These are phyloP conservation scores for Ascochyta lentis DNA, from an alignment of 2,329 filamentous ascomycete species.

Conservation along the genomic window DNA sequence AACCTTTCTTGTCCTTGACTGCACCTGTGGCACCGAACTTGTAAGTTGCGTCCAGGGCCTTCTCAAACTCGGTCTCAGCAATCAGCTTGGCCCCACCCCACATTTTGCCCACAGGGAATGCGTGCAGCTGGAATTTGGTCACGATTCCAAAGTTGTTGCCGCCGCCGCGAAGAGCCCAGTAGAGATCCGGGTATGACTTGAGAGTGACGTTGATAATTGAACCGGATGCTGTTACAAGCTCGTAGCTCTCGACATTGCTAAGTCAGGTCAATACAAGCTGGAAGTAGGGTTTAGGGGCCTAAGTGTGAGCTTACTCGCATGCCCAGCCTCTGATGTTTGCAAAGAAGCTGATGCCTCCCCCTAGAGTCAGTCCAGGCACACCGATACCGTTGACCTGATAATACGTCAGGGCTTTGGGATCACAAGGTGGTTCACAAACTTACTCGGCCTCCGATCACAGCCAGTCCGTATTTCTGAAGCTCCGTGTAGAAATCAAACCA, in stretches of 20 bases:
- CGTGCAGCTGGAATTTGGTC: constrained; percentile 27
- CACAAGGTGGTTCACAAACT: background rate
- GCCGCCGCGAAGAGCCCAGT: constrained; percentile 44
- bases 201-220: constrained; percentile 24
- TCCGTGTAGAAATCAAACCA: constrained; percentile 45
- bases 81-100: constrained; percentile 24
- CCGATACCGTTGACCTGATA: constrained; percentile 29
- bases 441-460: constrained; percentile 42
- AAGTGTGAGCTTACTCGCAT: constrained; percentile 25
- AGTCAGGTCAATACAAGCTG: constrained; percentile 19
- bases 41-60: background rate
- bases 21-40: background rate
- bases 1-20: background rate
- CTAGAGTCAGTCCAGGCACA: constrained; percentile 31
- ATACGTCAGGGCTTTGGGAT: background rate
- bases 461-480: constrained; percentile 36
- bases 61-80: background rate
- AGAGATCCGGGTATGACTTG: constrained; percentile 45
- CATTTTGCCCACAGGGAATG: constrained; percentile 24
- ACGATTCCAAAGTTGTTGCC: constrained; percentile 44
- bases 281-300: background rate
- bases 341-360: constrained; percentile 21
- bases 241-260: constrained; percentile 41
- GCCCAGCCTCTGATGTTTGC: constrained; percentile 17
- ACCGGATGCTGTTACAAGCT: constrained; percentile 37